Evolutionary conservation across 768 basidiomycete species (phyloP), one percentile per base, ranked within the genome.

Genomic region (Pholiota microspora): DNA sequence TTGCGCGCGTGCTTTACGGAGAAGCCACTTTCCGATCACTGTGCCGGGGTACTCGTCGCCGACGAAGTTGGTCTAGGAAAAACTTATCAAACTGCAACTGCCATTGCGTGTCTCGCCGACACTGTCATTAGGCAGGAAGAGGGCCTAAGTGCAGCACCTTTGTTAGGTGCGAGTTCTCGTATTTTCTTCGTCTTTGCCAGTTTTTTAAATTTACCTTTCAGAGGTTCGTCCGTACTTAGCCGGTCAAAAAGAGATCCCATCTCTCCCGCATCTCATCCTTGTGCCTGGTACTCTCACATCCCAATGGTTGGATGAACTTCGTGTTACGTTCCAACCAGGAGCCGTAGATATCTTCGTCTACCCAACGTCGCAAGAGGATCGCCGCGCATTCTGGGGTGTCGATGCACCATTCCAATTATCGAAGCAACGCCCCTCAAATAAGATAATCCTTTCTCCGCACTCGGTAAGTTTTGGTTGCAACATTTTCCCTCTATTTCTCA

Each of bases 31-130:
- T 9, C 15, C 8, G 23, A 21, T 2, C 25, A 12, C 13, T 7
- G 31, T 35, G 3, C 34, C 15, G 67, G 69, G 0, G 50, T 61
- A 2, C 63, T 69, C 8, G 23, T 70, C 8, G 58, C 62, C 2
- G 67, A 71, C 40, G 65, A 69, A 12, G 71, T 73, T 6, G 69
- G 72, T 0, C 60, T 72, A 0, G 69, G 70, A 0, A 73, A 73
- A 46, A 72, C 70, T 0, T 55, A 62, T 7, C 65, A 65, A 27
- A 40, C 65, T 0, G 38, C 62, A 1, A 28, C 61, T 0, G 18
- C 63, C 0, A 53, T 69, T 2, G 64, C 62, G 0, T 66, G 66
- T 44, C 45, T 69, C 0, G 57, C 55, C 2, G 52, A 60, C 42
- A 28, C 32, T n/a, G 51, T 50, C 15, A 29, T 44, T 10, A 45